A percentile compares a stretch with the other conserved stretches of the same genome.
Evolutionary conservation across 345 rosid genomes (phyloP).

Genomic region (Melaleuca quinquenervia): DNA sequence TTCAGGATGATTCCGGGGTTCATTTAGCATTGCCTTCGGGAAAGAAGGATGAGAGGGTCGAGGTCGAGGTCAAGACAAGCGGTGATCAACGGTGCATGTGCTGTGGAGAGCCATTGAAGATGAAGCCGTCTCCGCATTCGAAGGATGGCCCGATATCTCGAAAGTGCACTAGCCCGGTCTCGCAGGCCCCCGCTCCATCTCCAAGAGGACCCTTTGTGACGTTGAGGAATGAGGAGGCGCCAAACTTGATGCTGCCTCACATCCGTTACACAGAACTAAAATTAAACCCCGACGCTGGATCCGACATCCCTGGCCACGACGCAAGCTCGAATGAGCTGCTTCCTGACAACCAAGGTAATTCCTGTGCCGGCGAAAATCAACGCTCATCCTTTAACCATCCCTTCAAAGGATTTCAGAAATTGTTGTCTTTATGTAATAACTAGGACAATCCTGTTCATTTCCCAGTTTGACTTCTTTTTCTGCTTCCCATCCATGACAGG

Average conservation of each 20-base stretch:
- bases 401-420: background rate
- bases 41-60: constrained; percentile 21
- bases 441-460: background rate
- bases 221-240: constrained; percentile 11
- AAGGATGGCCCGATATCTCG: background rate
- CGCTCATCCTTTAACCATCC: background rate
- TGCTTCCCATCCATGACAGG: constrained; percentile 4
- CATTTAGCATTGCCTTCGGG: constrained; percentile 23
- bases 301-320: constrained; percentile 20
- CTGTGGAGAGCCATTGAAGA: constrained; percentile 62
- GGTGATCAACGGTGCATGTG: constrained; percentile 37
- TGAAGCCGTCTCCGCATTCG: constrained; percentile 9
- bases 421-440: background rate
- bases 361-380: background rate
- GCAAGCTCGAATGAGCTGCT: background rate
- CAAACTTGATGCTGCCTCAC: constrained; percentile 19
- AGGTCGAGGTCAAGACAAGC: constrained; percentile 4
- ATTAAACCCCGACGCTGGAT: constrained; percentile 18
- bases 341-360: constrained; percentile 21
- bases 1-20: constrained; percentile 48
- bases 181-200: constrained; percentile 65
- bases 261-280: constrained; percentile 27
- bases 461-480: background rate
- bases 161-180: constrained; percentile 7
- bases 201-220: constrained; percentile 35